A percentile compares a stretch with the other conserved stretches of the same genome.
These are phyloP conservation scores for Kazachstania kunashirensis DNA, from an alignment of 805 yeast species.

Conservation along the genomic window DNA sequence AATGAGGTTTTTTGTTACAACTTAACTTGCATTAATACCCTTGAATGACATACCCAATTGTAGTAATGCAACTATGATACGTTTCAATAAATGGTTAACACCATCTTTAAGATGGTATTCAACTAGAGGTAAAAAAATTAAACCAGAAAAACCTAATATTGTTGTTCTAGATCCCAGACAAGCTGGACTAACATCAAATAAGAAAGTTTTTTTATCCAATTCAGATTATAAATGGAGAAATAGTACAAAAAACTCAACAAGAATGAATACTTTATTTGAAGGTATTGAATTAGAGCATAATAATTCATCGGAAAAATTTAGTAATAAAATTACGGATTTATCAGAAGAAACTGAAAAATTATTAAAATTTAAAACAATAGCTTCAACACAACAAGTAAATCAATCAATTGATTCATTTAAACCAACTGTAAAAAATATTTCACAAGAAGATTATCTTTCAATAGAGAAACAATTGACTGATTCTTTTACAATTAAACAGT, in stretches of 20 bases:
- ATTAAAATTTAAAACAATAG: conserved; percentile 18
- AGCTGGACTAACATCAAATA: conserved; percentile 18
- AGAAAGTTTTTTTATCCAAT: neutral
- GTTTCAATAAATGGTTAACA: neutral
- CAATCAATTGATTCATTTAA: conserved; percentile 22
- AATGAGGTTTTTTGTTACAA: too few relatives aligned
- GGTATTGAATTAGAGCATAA: conserved; percentile 22
- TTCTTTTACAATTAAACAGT: conserved; percentile 23
- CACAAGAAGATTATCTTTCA: conserved; percentile 16
- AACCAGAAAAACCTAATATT: conserved; percentile 21
- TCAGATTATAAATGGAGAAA: neutral
- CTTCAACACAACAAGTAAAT: conserved; percentile 18
- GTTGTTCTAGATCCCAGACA: conserved; percentile 24
- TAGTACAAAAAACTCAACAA: neutral
- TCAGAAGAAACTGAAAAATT: conserved; percentile 10
- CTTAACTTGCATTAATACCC: too few relatives aligned
- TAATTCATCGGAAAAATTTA: too few relatives aligned
- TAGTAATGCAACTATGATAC: too few relatives aligned
- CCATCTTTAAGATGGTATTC: neutral
- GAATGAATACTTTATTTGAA: conserved; percentile 15
- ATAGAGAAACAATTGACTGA: conserved; percentile 14
- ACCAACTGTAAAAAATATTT: conserved; percentile 16
- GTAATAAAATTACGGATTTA: too few relatives aligned
- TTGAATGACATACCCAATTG: too few relatives aligned
- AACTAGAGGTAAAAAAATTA: conserved; percentile 21